Evolutionary conservation across 129 eudicot genomes (phyloP).

Genomic region (Flaveria bidentis): DNA sequence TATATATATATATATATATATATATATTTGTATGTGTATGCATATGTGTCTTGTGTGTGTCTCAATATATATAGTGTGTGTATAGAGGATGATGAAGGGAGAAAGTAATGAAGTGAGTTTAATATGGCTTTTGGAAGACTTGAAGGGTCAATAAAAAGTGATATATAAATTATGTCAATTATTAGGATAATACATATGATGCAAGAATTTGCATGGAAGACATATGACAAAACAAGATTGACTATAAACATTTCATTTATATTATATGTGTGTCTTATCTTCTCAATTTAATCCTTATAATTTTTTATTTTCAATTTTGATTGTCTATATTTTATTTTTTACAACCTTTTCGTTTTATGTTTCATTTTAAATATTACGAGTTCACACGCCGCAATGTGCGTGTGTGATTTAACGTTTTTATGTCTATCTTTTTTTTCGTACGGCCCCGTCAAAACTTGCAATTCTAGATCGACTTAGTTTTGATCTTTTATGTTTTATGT

Average conservation of each 20-base stretch:
- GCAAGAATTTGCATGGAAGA: slow-evolving; percentile 30
- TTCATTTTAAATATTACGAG: too few species aligned
- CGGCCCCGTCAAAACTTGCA: too few species aligned
- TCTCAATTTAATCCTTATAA: background rate
- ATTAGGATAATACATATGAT: slow-evolving; percentile 27
- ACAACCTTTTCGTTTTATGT: too few species aligned
- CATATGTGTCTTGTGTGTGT: background rate
- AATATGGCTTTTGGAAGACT: slow-evolving; percentile 29
- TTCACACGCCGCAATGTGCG: too few species aligned
- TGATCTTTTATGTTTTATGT: too few species aligned
- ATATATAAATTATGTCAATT: background rate
- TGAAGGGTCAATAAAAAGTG: slow-evolving; percentile 23
- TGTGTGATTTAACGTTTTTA: too few species aligned
- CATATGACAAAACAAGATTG: slow-evolving; percentile 28
- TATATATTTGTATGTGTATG: background rate
- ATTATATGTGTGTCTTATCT: too few species aligned
- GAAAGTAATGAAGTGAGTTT: slow-evolving; percentile 11
- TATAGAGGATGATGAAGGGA: background rate
- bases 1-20: too few species aligned
- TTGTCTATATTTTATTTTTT: too few species aligned
- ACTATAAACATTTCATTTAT: background rate
- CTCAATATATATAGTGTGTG: background rate
- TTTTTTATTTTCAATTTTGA: too few species aligned
- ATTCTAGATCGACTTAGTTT: too few species aligned
- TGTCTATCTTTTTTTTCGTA: too few species aligned